A percentile compares a stretch with the other conserved stretches of the same genome.
Evolutionary conservation across 805 yeast species (phyloP).

Genomic region (Starmerella vaccinii): DNA sequence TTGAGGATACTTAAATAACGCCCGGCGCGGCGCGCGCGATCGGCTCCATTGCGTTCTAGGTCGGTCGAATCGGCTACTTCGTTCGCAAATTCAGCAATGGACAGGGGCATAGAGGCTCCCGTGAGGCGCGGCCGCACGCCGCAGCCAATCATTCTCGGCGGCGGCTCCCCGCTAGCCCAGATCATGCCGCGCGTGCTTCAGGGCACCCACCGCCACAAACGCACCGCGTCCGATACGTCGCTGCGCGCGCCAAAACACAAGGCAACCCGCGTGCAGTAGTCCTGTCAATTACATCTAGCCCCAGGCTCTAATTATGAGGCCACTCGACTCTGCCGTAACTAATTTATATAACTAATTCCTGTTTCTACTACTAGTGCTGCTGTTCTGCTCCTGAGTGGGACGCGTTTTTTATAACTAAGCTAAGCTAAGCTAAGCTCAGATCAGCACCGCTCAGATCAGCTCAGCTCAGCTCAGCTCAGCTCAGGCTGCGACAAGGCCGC

Average conservation of each 20-base stretch:
- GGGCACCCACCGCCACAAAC: conserved; percentile 2
- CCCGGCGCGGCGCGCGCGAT: not conserved
- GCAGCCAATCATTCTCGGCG: conserved; percentile 11
- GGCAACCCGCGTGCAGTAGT: not conserved
- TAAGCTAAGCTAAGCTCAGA: too few relatives aligned
- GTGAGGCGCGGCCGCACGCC: conserved; percentile 8
- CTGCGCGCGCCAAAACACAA: not conserved
- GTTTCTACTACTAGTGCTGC: too few relatives aligned
- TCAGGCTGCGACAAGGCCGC: too few relatives aligned
- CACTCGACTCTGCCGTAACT: too few relatives aligned
- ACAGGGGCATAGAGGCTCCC: conserved; percentile 3
- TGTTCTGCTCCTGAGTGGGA: too few relatives aligned
- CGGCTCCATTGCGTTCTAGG: not conserved
- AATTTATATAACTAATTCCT: too few relatives aligned
- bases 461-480: too few relatives aligned
- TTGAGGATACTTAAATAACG: not conserved
- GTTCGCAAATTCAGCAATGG: not conserved
- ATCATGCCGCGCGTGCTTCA: not conserved
- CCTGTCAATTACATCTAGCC: too few relatives aligned
- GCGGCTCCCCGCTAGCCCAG: not conserved
- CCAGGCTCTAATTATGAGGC: too few relatives aligned
- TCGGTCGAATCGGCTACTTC: too few relatives aligned
- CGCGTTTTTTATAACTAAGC: too few relatives aligned
- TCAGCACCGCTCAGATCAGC: too few relatives aligned
- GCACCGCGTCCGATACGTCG: not conserved